phyloP scores from a whole-genome alignment of 345 rosid species.

The Raphanus raphanistrum region DNA sequence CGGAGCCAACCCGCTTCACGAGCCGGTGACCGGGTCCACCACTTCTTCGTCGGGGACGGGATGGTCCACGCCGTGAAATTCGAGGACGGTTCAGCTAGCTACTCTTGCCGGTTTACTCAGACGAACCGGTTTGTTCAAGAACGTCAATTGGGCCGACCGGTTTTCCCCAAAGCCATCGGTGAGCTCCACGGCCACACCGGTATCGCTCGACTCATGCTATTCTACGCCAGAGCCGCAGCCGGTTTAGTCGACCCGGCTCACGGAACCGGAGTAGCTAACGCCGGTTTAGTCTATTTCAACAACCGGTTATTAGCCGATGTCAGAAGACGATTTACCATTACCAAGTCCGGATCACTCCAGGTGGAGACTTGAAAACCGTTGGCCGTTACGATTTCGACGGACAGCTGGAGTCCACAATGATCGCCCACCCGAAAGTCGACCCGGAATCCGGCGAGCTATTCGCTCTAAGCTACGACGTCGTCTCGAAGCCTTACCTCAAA shows the following conservation, averaged over 20 bases:
- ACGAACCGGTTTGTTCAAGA: conserved; percentile 77
- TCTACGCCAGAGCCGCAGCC: conserved; percentile 63
- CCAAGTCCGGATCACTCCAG: conserved; percentile 59
- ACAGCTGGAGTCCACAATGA: conserved; percentile 70
- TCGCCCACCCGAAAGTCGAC: conserved; percentile 90
- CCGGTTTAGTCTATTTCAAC: conserved; percentile 76
- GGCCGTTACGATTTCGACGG: conserved; percentile 66
- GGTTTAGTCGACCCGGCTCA: conserved; percentile 65
- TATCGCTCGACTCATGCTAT: conserved; percentile 70
- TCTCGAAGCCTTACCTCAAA: conserved; percentile 69
- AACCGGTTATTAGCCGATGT: conserved; percentile 81
- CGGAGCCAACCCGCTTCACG: conserved; percentile 89
- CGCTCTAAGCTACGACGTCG: conserved; percentile 80
- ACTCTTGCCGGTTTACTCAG: conserved; percentile 77
- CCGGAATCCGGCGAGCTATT: conserved; percentile 68
- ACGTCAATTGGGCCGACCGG: conserved; percentile 59
- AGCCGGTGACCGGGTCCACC: conserved; percentile 86
- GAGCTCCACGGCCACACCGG: conserved; percentile 94
- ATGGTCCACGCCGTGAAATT: conserved; percentile 84
- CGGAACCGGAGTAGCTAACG: conserved; percentile 87
- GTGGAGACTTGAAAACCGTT: conserved; percentile 64
- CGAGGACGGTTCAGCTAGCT: conserved; percentile 59
- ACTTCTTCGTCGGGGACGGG: conserved; percentile 88
- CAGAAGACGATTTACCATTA: conserved; percentile 90
- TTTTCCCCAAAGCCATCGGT: conserved; percentile 86